Percentiles rank a stretch among this genome's conserved stretches.
These are phyloP conservation scores for Backusella circina DNA, from an alignment of 192 early-diverging fungal genomes.

Conservation along the genomic window DNA sequence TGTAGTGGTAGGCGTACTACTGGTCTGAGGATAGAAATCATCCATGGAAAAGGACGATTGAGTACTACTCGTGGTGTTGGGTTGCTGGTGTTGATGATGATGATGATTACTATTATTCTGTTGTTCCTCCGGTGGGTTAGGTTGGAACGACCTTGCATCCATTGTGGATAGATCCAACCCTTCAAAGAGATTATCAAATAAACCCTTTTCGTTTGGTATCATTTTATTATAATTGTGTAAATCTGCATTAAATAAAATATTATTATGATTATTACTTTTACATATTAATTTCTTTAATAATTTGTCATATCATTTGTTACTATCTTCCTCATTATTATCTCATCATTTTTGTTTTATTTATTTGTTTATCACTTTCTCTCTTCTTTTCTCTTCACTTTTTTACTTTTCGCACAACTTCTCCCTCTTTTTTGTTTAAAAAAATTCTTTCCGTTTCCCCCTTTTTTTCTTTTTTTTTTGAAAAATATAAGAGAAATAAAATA, in stretches of 20 bases:
- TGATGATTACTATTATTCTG: not conserved
- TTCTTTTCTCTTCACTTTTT: not conserved
- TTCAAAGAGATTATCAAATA: conserved; percentile 3
- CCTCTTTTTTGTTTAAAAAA: not conserved
- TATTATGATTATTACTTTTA: too few species aligned
- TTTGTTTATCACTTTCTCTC: not conserved
- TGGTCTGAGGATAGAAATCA: not conserved
- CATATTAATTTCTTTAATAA: not conserved
- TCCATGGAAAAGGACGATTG: not conserved
- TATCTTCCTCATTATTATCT: not conserved
- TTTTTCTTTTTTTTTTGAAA: not conserved
- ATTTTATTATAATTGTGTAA: conserved; percentile 6
- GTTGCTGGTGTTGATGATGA: not conserved
- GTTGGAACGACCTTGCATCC: conserved; percentile 2
- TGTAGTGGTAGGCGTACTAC: not conserved
- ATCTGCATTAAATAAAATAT: conserved; percentile 1
- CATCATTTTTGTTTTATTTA: not conserved
- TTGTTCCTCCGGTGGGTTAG: not conserved
- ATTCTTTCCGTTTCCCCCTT: not conserved
- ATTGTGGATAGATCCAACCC: not conserved
- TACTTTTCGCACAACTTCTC: not conserved
- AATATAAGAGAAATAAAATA: not conserved
- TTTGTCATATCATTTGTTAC: not conserved
- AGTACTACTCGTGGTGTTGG: not conserved
- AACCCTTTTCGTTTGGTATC: conserved; percentile 1